Conservation (phyloP, 352 stramenopile species). For the Phytophthora sojae region DNA sequence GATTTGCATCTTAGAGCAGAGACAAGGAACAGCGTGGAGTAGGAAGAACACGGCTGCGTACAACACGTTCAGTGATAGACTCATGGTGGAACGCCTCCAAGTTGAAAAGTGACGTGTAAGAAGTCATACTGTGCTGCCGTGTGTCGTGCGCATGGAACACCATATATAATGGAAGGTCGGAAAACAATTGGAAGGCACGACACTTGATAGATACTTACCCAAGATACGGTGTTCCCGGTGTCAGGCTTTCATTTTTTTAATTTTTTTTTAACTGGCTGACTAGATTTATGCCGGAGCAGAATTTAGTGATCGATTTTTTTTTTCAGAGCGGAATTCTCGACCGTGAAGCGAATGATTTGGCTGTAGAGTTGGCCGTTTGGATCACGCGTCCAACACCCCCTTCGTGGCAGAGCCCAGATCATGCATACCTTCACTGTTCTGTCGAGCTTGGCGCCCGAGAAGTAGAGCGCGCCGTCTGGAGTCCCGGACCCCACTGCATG, state of each 20-base stretch:
- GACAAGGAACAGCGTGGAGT: background rate
- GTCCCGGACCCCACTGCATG: background rate
- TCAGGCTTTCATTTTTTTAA: no score
- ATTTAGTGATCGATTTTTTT: no score
- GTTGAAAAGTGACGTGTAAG: background rate
- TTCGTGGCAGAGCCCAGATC: background rate
- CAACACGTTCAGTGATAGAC: background rate
- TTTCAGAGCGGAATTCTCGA: no score
- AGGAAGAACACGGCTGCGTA: background rate
- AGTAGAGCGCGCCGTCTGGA: background rate
- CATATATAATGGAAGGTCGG: background rate
- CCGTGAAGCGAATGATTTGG: background rate
- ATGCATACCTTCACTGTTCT: background rate
- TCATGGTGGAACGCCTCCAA: background rate
- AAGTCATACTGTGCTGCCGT: background rate
- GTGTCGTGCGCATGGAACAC: no score
- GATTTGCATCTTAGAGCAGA: constrained; percentile 20
- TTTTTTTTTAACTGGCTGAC: no score
- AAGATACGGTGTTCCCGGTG: no score
- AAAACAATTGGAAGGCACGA: no score
- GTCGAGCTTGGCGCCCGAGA: background rate
- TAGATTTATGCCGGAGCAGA: no score
- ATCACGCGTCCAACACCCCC: background rate
- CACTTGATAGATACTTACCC: no score
- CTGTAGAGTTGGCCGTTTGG: background rate